Conservation (phyloP, 2,329 filamentous ascomycete genomes). For the Zymoseptoria tritici region DNA sequence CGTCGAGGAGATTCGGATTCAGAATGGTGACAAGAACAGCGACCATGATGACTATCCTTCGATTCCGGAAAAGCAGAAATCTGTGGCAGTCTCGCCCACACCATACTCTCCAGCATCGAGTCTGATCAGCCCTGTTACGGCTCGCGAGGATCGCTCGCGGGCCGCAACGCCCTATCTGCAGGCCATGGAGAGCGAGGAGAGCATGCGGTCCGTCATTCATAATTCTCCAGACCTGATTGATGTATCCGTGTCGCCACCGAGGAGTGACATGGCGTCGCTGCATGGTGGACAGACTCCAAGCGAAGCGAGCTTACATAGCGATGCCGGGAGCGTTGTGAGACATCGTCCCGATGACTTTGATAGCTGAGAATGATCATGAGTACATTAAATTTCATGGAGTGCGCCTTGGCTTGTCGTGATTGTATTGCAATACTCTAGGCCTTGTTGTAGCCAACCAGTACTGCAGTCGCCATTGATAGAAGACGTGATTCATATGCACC, state of each 20-base stretch:
- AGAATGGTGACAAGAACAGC: conserved; percentile 15
- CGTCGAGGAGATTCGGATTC: conserved; percentile 37
- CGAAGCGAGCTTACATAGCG: conserved; percentile 18
- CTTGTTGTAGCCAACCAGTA: neutral
- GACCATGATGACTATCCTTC: neutral
- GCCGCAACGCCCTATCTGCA: conserved; percentile 18
- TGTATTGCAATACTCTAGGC: neutral
- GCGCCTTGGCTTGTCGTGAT: neutral
- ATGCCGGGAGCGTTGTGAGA: conserved; percentile 23
- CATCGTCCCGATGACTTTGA: conserved; percentile 8
- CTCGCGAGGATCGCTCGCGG: conserved; percentile 14
- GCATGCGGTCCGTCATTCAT: conserved; percentile 22
- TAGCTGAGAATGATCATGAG: conserved; percentile 2
- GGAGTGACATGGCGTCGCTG: neutral
- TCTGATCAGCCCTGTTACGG: conserved; percentile 23
- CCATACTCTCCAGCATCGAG: conserved; percentile 16
- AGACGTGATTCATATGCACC: neutral
- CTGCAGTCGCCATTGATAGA: neutral
- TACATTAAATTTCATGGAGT: neutral
- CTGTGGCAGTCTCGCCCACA: conserved; percentile 7
- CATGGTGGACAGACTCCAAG: conserved; percentile 12
- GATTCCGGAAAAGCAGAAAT: neutral
- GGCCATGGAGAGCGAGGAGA: conserved; percentile 18
- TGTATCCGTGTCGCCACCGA: neutral
- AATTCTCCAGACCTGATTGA: conserved; percentile 4